Evolutionary conservation across 371 early-diverging fungal genomes (phyloP), one percentile per base, ranked within the genome.

Genomic region (Capillidium heterosporum): DNA sequence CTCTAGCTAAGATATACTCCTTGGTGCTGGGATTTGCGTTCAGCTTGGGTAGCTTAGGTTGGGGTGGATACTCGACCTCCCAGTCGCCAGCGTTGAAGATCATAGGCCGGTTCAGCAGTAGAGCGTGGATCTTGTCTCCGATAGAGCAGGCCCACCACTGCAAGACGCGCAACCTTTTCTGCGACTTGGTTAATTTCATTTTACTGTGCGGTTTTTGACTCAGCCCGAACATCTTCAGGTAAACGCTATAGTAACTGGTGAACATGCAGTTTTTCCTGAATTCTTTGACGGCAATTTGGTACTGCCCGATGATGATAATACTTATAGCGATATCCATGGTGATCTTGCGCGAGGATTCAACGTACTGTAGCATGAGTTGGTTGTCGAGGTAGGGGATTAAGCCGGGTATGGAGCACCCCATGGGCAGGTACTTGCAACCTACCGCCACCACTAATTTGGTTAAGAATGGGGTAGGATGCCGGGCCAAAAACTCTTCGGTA

Each of bases 251-350:
- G 26, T 53, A 53, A 8, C 35, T n/a, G 5, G 17, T 19, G 17
- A 21, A 53, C 19, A 53, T 21, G 21, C 53, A 53, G 15, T 21
- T 39, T 10, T 24, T 31, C 26, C 39, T 32, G 35, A 53, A 53
- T 39, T 53, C 35, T n/a, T 19, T 32, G 4, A 15, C 17, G 15
- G 21, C 53, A 10, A 35, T 11, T 40, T 53, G 53, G 26, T 35
- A 53, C 29, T 53, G 53, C 10, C 53, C 31, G 8, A 53, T 53
- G 8, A 53, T n/a, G 15, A 53, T 35, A n/a, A 53, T n/a, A 24
- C 19, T 19, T 35, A 39, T 39, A 17, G 39, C 53, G 13, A 53
- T 21, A 8, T 31, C 53, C 19, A 53, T 35, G 5, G 53, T 53
- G 26, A 13, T n/a, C 17, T 32, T 31, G 26, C 17, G 39, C 17